Conservation (phyloP, 106 monocot species). For the Phalaenopsis aphrodite region DNA sequence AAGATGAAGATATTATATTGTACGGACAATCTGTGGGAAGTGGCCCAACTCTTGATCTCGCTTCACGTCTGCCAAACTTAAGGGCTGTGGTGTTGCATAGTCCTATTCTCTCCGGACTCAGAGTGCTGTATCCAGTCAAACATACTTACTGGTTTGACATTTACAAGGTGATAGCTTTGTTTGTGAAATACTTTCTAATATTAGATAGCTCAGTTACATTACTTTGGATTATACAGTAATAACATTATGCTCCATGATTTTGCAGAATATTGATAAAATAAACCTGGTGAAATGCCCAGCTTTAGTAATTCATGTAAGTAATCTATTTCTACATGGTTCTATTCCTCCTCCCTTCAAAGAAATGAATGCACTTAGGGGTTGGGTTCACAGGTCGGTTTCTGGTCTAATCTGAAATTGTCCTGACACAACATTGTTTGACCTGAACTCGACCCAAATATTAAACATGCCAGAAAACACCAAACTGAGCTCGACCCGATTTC, state of each 20-base stretch:
- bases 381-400: too few species aligned
- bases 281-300: constrained; percentile 60
- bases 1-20: constrained; percentile 60
- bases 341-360: neutral
- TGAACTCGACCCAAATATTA: too few species aligned
- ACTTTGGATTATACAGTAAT: neutral
- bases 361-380: neutral
- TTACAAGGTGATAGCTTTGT: constrained; percentile 49
- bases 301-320: constrained; percentile 71
- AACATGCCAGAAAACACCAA: too few species aligned
- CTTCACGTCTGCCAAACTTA: constrained; percentile 42
- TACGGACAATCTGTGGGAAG: constrained; percentile 87
- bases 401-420: too few species aligned
- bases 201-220: neutral
- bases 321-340: neutral
- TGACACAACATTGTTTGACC: too few species aligned
- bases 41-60: constrained; percentile 76
- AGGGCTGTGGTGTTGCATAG: constrained; percentile 74
- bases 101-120: constrained; percentile 70
- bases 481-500: too few species aligned
- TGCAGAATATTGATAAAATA: constrained; percentile 84
- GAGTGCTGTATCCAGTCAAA: constrained; percentile 73
- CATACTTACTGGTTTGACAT: constrained; percentile 81
- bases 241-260: neutral
- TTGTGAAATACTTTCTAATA: neutral